Conservation (phyloP, 371 early-diverging fungal genomes). For the Mortierella sp. region DNA sequence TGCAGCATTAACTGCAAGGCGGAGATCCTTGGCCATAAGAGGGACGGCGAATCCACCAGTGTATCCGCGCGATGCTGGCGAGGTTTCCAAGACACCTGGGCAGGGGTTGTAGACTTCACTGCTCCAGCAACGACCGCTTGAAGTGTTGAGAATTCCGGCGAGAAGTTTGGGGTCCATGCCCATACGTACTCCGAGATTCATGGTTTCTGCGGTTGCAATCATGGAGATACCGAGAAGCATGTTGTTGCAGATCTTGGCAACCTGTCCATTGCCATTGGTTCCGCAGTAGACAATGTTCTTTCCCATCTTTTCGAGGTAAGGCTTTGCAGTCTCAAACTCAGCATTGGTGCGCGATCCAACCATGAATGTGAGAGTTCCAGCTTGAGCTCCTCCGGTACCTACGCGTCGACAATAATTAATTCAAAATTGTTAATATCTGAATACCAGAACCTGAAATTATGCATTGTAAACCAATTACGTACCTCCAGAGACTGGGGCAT, state of each 20-base stretch:
- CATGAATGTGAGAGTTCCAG: conserved; percentile 97
- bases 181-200: conserved; percentile 88
- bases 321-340: conserved; percentile 77
- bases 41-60: conserved; percentile 91
- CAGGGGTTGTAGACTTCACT: conserved; percentile 94
- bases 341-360: conserved; percentile 80
- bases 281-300: conserved; percentile 96
- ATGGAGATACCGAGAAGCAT: conserved; percentile 95
- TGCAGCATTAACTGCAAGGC: conserved; percentile 92
- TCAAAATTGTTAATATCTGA: background rate
- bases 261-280: conserved; percentile 88
- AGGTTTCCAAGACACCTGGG: conserved; percentile 86
- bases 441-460: background rate
- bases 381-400: conserved; percentile 90
- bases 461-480: conserved; percentile 4
- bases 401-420: background rate
- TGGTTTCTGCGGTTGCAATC: conserved; percentile 94
- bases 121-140: conserved; percentile 92
- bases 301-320: conserved; percentile 87
- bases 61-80: conserved; percentile 89
- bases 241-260: conserved; percentile 98
- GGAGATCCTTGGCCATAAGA: conserved; percentile 96
- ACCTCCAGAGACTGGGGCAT: conserved; percentile 98
- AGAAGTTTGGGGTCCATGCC: conserved; percentile 94
- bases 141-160: conserved; percentile 88